Conservation (phyloP, 169 alveolate genomes). For the Perkinsus marinus region DNA sequence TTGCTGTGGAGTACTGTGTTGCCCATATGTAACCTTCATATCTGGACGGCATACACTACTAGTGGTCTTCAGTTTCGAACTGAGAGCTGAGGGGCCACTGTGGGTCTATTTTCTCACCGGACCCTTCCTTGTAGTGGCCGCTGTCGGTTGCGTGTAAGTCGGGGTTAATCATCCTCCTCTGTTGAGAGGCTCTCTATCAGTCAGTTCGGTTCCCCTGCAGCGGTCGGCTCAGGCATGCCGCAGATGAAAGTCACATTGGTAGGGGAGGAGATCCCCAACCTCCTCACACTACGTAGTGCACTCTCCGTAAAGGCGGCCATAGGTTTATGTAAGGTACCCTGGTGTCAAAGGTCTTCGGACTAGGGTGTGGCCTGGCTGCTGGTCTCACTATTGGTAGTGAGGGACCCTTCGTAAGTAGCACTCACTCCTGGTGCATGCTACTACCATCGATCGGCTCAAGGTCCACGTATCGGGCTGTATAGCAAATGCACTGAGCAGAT, state of each 20-base stretch:
- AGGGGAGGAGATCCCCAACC: conserved; percentile 42
- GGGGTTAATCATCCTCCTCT: neutral
- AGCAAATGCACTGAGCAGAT: conserved; percentile 32
- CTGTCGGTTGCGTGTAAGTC: neutral
- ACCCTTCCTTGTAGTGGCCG: neutral
- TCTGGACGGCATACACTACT: neutral
- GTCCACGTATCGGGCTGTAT: conserved; percentile 42
- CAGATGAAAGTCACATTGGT: conserved; percentile 48
- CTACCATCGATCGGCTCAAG: conserved; percentile 15
- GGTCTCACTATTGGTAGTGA: conserved; percentile 58
- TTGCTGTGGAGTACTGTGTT: conserved; percentile 11
- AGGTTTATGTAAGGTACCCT: conserved; percentile 31
- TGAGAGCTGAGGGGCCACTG: neutral
- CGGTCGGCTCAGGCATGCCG: conserved; percentile 58
- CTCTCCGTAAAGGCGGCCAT: too few relatives aligned
- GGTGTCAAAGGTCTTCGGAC: conserved; percentile 21
- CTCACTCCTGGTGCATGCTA: conserved; percentile 33
- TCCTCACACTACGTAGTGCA: conserved; percentile 31
- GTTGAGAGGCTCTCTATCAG: neutral
- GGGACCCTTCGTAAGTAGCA: conserved; percentile 48
- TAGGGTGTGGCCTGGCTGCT: conserved; percentile 35
- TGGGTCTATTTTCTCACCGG: neutral
- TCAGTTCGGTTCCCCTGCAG: conserved; percentile 1
- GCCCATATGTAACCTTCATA: neutral
- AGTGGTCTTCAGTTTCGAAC: neutral